Evolutionary conservation across 805 yeast species (phyloP), one percentile per base, ranked within the genome.

Genomic region (Wickerhamomyces chaumierensis): DNA sequence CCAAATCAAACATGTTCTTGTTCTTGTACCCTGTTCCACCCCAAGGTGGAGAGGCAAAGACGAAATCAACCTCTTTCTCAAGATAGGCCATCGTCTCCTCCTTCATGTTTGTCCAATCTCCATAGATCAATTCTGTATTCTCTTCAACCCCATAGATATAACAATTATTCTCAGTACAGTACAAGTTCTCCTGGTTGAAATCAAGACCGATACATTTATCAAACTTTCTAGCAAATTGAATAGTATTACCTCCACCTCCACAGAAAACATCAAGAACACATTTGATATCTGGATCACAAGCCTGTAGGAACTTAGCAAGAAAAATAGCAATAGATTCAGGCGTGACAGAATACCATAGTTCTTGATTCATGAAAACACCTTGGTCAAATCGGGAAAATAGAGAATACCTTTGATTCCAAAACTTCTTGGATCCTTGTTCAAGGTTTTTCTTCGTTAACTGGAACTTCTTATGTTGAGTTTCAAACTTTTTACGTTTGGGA

Each of bases 211-310:
- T 70, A 1, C 76, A 80, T 19, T 51, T 48, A 1, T 69, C 68
- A 56, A 83, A 81, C 27, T 53, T 45, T 39, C 63, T 50, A 36
- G 88, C 83, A 55, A 87, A 73, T 48, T 84, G 94, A 18, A 84
- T 80, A 1, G 82, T 62, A 51, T 85, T 85, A 0, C 95, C 95
- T 1, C 94, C 95, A 1, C 87, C 95, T 0, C 95, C 95, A 46
- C 90, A 78, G 48, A 84, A 83, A 2, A 82, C 68, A 51, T 86
- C 95, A 13, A 81, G 54, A 0, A 78, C 59, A 3, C 60, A 64
- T 4, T 45, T 46, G 2, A 74, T 68, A 0, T 67, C 51, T 0
- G 78, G 84, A 18, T 73, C 53, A 41, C 78, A 66, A 14, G 69
- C 66, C 37, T 62, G 56, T 15, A 78, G 57, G 40, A 74, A 68